Percentiles rank a stretch among this genome's conserved stretches.
Conservation (phyloP, 2,329 filamentous ascomycete genomes). For the Apiospora aurea region DNA sequence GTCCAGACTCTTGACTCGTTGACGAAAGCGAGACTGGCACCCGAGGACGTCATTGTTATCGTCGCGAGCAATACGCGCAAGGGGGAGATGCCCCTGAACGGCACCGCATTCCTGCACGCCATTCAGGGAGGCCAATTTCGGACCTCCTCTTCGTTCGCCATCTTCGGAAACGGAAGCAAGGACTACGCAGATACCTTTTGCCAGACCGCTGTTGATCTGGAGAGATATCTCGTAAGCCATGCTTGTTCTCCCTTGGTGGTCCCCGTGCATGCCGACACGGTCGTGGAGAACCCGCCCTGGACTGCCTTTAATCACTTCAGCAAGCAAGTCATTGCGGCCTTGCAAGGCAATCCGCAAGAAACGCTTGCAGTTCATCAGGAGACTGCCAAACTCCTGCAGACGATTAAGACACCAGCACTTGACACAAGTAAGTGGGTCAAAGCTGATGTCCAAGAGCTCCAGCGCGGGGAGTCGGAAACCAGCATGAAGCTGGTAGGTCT, state of each 20-base stretch:
- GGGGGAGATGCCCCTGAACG: slow-evolving; percentile 22
- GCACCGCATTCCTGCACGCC: not conserved
- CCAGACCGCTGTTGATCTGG: slow-evolving; percentile 22
- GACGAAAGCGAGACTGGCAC: not conserved
- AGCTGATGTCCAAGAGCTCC: not conserved
- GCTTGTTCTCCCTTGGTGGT: not conserved
- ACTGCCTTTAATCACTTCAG: slow-evolving; percentile 11
- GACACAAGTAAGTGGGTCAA: slow-evolving; percentile 17
- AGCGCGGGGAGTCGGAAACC: not conserved
- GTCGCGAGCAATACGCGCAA: slow-evolving; percentile 13
- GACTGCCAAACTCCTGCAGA: not conserved
- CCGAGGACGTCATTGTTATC: slow-evolving; percentile 11
- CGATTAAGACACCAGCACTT: not conserved
- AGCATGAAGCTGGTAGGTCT: slow-evolving; percentile 17
- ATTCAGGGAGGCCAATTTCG: not conserved
- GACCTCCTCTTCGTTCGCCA: slow-evolving; percentile 1
- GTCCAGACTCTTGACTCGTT: slow-evolving; percentile 18
- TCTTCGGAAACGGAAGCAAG: slow-evolving; percentile 23
- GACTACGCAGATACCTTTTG: slow-evolving; percentile 23
- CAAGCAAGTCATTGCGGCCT: slow-evolving; percentile 11
- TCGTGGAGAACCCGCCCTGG: slow-evolving; percentile 19
- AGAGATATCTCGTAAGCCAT: not conserved
- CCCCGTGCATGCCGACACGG: slow-evolving; percentile 4
- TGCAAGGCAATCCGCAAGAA: not conserved
- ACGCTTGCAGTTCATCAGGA: not conserved